Percentiles rank a stretch among this genome's conserved stretches.
Conservation (phyloP, 164 flowering plant genomes). For the Tetracentron sinense region DNA sequence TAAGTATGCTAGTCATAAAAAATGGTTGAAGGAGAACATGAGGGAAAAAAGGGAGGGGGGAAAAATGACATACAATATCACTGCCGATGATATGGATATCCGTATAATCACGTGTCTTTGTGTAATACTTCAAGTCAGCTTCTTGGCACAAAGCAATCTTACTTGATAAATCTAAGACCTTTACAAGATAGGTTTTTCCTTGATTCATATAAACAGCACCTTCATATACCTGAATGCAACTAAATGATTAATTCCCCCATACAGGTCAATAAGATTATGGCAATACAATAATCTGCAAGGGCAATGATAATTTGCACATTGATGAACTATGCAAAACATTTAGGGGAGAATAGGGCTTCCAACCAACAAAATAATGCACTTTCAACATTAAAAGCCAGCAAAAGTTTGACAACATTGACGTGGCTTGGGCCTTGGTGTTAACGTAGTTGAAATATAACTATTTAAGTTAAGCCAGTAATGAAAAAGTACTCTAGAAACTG, state of each 20-base stretch:
- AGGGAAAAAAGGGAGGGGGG: background rate
- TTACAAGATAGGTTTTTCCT: slow-evolving; percentile 80
- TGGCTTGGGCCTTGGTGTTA: no score
- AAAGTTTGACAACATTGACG: no score
- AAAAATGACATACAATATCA: slow-evolving; percentile 60
- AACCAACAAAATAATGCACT: no score
- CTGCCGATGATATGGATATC: slow-evolving; percentile 79
- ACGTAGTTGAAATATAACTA: no score
- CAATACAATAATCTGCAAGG: no score
- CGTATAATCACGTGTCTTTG: slow-evolving; percentile 86
- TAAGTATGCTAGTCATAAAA: slow-evolving; percentile 4
- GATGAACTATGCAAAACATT: no score
- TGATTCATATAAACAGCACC: slow-evolving; percentile 93
- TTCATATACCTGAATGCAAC: slow-evolving; percentile 71
- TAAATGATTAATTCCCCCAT: background rate
- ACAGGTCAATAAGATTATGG: background rate
- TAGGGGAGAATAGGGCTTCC: no score
- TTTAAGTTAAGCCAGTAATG: no score
- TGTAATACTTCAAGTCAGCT: slow-evolving; percentile 79
- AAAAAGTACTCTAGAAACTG: background rate
- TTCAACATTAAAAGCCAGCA: no score
- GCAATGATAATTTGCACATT: no score
- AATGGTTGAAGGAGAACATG: background rate
- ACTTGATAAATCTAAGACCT: slow-evolving; percentile 56
- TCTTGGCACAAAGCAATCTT: slow-evolving; percentile 70